These are phyloP conservation scores for Phaeosphaeriaceae sp. DNA, from an alignment of 2,329 filamentous ascomycete species.

Conservation along the genomic window DNA sequence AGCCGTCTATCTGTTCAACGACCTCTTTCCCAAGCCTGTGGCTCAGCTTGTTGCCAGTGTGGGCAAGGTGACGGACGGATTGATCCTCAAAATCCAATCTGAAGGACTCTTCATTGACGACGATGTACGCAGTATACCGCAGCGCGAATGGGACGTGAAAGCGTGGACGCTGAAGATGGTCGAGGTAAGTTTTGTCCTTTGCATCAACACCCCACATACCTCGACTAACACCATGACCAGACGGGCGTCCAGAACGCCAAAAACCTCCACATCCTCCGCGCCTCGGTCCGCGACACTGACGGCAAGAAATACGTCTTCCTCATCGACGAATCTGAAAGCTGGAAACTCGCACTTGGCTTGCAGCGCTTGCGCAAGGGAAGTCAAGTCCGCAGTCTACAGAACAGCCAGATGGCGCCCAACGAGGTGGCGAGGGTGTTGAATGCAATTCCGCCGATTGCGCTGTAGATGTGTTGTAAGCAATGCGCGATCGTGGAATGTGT, in stretches of 20 bases:
- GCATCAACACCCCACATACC: background rate
- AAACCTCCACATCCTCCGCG: slow-evolving; percentile 62
- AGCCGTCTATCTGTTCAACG: slow-evolving; percentile 91
- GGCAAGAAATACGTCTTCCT: slow-evolving; percentile 69
- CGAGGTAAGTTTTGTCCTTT: slow-evolving; percentile 59
- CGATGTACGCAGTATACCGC: slow-evolving; percentile 86
- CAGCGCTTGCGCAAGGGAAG: slow-evolving; percentile 63
- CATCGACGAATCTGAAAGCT: slow-evolving; percentile 64
- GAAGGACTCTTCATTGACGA: slow-evolving; percentile 98
- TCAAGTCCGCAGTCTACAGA: slow-evolving; percentile 62
- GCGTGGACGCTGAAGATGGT: slow-evolving; percentile 94
- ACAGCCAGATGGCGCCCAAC: slow-evolving; percentile 58
- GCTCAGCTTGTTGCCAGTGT: slow-evolving; percentile 87
- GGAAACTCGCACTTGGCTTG: slow-evolving; percentile 68
- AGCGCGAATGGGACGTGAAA: slow-evolving; percentile 98
- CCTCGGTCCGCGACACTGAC: slow-evolving; percentile 65
- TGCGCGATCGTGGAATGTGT: background rate
- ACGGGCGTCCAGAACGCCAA: slow-evolving; percentile 54
- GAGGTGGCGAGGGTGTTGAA: slow-evolving; percentile 51
- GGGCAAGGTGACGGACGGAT: slow-evolving; percentile 85
- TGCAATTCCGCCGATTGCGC: slow-evolving; percentile 31
- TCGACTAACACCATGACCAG: slow-evolving; percentile 24
- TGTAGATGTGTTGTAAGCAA: background rate
- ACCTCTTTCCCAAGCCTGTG: slow-evolving; percentile 87
- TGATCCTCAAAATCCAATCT: slow-evolving; percentile 89